phyloP scores from a whole-genome alignment of 345 rosid species.

The Mangifera indica region DNA sequence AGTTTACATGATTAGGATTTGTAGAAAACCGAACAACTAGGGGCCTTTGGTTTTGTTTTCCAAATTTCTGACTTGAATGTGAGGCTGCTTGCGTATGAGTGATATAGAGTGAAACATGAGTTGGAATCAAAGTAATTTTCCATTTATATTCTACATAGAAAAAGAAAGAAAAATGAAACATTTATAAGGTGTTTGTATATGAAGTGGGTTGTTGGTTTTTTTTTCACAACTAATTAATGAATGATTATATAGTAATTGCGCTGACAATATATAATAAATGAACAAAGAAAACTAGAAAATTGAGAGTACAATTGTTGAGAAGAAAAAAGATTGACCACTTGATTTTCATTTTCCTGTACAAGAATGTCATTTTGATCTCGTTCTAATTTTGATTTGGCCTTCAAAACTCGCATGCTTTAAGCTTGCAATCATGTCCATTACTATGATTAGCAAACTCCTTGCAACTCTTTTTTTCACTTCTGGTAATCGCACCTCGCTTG shows the following conservation, averaged over 20 bases:
- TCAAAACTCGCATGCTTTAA: not conserved
- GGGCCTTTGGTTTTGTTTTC: too few relatives aligned
- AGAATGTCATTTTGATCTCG: not conserved
- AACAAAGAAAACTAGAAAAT: not conserved
- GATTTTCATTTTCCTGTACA: not conserved
- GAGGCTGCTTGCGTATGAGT: too few relatives aligned
- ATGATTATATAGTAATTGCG: not conserved
- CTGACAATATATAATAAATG: not conserved
- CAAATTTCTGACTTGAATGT: too few relatives aligned
- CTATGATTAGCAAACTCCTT: not conserved
- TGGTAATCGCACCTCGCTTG: constrained; percentile 59
- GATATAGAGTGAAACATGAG: too few relatives aligned
- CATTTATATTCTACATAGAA: not conserved
- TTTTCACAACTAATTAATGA: not conserved
- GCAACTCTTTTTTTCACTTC: not conserved
- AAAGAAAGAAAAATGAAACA: not conserved
- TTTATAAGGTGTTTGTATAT: too few relatives aligned
- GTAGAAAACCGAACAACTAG: too few relatives aligned
- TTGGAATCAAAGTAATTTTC: too few relatives aligned
- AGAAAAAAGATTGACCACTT: not conserved
- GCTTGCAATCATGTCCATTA: not conserved
- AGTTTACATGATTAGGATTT: too few relatives aligned
- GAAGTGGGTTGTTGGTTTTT: too few relatives aligned
- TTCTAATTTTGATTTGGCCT: not conserved
- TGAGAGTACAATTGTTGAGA: not conserved